Evolutionary conservation across 208 protist species (phyloP).

Genomic region (Polymyxa betae): DNA sequence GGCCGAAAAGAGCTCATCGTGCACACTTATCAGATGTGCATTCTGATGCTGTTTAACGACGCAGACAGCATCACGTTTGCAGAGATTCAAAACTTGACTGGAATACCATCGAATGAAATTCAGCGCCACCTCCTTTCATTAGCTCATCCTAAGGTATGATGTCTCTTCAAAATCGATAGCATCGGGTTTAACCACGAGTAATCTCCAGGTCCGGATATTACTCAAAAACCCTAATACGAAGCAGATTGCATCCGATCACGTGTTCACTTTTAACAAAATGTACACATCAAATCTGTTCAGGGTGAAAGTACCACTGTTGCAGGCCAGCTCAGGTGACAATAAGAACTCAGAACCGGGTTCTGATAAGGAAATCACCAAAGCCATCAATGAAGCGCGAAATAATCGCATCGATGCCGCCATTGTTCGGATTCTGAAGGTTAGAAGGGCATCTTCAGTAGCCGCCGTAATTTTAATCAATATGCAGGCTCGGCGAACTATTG

Average conservation of each 20-base stretch:
- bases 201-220: slow-evolving; percentile 41
- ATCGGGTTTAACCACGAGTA: not conserved
- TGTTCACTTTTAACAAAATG: slow-evolving; percentile 57
- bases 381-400: not conserved
- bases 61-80: slow-evolving; percentile 58
- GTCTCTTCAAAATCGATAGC: not conserved
- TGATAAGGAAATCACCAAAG: not conserved
- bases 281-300: slow-evolving; percentile 50
- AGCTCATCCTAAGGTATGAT: slow-evolving; percentile 55
- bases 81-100: slow-evolving; percentile 55
- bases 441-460: not conserved
- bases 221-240: slow-evolving; percentile 56
- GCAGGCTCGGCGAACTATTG: slow-evolving; percentile 61
- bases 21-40: slow-evolving; percentile 66
- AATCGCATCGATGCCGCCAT: slow-evolving; percentile 61
- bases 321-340: not conserved
- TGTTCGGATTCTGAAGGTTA: slow-evolving; percentile 61
- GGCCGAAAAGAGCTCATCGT: slow-evolving; percentile 60
- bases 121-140: slow-evolving; percentile 55
- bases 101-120: slow-evolving; percentile 55
- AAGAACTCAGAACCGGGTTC: not conserved
- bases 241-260: slow-evolving; percentile 46
- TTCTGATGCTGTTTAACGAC: slow-evolving; percentile 65
- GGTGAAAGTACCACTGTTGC: slow-evolving; percentile 55
- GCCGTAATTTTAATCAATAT: not conserved